Evolutionary conservation across 441 rosid species (phyloP), one percentile per base, ranked within the genome.

Genomic region (Raphanus hybrid): DNA sequence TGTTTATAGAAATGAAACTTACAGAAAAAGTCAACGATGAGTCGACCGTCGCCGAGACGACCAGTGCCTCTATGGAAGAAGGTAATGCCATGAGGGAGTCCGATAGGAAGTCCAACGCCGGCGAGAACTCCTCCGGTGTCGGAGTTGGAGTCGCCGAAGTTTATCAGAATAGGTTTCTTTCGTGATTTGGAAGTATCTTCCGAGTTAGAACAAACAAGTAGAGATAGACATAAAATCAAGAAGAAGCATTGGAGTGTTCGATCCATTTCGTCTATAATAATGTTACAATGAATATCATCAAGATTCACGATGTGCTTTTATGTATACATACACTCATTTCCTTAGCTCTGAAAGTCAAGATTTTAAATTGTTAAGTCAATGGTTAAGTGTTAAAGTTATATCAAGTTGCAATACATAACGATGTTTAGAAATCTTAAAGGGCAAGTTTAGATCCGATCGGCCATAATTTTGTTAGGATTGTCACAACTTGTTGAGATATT

Each of bases 91-190:
- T 75, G 71, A 12, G 91, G 90, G 11, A 80, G 80, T 48, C 82
- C 79, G 1, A 85, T 78, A 3, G 71, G 69, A 45, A 81, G 77
- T 69, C 91, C 88, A 1, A 72, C 34, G 12, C 84, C 88, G 1
- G 84, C 86, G 0, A 79, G 68, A 59, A 75, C 71, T 12, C 89
- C 89, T 20, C 90, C 88, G 0, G 90, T 86, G 77, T 88, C 90
- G 1, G 88, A 88, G 65, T 88, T 88, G 0, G 89, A 84, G 75
- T 88, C 89, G 0, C 91, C 88, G 1, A 88, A 86, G 75, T 86
- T 85, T 63, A 88, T 70, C 64, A 85, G 34, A 10, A 85, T 67
- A 5, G 85, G 82, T 16, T 15, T 78, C 12, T 54, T 82, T 4
- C 35, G 57, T 32, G 68, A 59, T 16, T 63, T 74, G 35, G 29